Conservation (phyloP, 2,329 filamentous ascomycete genomes). For the Grosmannia huntii region DNA sequence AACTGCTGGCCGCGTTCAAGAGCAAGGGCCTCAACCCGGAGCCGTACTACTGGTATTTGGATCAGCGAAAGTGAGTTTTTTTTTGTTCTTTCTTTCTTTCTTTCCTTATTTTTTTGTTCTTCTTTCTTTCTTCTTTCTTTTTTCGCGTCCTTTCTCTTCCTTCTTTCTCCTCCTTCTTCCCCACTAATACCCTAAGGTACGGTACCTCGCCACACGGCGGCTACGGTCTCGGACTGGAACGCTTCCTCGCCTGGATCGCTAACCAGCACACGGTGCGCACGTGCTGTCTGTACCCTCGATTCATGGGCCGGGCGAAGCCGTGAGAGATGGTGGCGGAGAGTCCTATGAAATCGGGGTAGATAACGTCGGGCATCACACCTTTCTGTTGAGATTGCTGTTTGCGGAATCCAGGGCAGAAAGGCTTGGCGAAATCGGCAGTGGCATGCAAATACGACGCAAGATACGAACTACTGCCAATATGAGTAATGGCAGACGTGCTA, state of each 20-base stretch:
- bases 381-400: not conserved
- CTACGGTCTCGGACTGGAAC: constrained; percentile 62
- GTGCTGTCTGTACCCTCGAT: constrained; percentile 65
- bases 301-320: constrained; percentile 70
- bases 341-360: not conserved
- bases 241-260: constrained; percentile 53
- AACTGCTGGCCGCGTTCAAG: constrained; percentile 79
- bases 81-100: not conserved
- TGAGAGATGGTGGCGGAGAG: constrained; percentile 21
- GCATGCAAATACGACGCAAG: not conserved
- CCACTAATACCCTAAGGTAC: constrained; percentile 43
- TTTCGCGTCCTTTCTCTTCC: not conserved
- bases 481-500: not conserved
- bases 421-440: not conserved
- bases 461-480: not conserved
- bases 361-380: not conserved
- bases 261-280: constrained; percentile 53
- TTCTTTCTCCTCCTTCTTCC: not conserved
- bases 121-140: too few species aligned
- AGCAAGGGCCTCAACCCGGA: constrained; percentile 72
- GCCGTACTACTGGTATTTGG: constrained; percentile 97
- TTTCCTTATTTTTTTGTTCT: too few species aligned
- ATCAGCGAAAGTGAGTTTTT: constrained; percentile 73
- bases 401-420: not conserved
- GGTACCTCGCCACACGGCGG: constrained; percentile 37